Evolutionary conservation across 345 rosid genomes (phyloP).

Genomic region (Moringa oleifera): DNA sequence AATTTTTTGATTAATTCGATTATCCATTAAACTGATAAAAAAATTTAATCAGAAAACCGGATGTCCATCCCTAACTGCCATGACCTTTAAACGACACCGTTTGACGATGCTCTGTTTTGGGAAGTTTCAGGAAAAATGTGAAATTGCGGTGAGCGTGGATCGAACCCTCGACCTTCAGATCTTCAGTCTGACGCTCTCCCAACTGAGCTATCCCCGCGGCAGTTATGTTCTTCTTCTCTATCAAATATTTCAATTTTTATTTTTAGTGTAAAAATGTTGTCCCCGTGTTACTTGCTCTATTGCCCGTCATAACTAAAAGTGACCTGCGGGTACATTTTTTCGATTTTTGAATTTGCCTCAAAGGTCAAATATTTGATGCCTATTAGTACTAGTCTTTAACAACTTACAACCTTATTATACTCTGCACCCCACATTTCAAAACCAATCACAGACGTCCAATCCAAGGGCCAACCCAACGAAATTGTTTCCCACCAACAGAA

Average conservation of each 20-base stretch:
- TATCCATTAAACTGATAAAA: too few relatives aligned
- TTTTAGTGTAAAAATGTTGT: too few relatives aligned
- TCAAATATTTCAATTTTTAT: too few relatives aligned
- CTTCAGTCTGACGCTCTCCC: slow-evolving; percentile 94
- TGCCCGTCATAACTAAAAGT: not conserved
- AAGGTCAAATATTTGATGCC: slow-evolving; percentile 27
- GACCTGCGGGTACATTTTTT: not conserved
- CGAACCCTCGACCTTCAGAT: slow-evolving; percentile 75
- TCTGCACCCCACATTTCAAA: not conserved
- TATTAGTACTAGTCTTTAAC: not conserved
- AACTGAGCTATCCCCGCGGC: slow-evolving; percentile 90
- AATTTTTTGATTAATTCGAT: too few relatives aligned
- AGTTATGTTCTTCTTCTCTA: too few relatives aligned
- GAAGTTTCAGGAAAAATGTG: too few relatives aligned
- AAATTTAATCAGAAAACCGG: too few relatives aligned
- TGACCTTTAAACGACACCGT: too few relatives aligned
- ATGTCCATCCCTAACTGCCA: too few relatives aligned
- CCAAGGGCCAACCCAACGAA: not conserved
- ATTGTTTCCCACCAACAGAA: not conserved
- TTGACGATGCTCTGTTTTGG: too few relatives aligned
- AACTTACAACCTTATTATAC: not conserved
- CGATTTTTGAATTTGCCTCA: slow-evolving; percentile 20
- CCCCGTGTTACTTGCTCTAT: not conserved
- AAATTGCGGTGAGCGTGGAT: slow-evolving; percentile 62
- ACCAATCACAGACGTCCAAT: slow-evolving; percentile 17